These are phyloP conservation scores for Saitoella complicata DNA, from an alignment of 805 yeast species.

Conservation along the genomic window DNA sequence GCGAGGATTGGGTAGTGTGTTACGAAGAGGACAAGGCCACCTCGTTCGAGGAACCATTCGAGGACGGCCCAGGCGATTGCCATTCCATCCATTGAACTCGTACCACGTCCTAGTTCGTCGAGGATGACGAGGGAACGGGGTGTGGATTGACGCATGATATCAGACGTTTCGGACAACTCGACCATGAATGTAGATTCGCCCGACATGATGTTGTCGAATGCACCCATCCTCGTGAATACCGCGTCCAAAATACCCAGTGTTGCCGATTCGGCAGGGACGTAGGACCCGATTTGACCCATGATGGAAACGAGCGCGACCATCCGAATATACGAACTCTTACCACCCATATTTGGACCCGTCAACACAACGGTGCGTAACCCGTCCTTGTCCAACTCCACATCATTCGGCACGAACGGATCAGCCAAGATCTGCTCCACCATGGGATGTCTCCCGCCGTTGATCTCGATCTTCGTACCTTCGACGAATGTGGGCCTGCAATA, in stretches of 20 bases:
- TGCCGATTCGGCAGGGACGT: conserved; percentile 50
- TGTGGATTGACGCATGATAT: conserved; percentile 36
- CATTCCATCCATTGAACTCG: conserved; percentile 62
- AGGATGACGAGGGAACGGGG: conserved; percentile 42
- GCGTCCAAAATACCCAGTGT: conserved; percentile 51
- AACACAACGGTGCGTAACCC: conserved; percentile 42
- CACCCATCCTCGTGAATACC: conserved; percentile 50
- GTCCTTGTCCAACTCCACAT: conserved; percentile 32
- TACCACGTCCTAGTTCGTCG: conserved; percentile 69
- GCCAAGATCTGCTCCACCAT: conserved; percentile 36
- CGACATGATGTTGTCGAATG: conserved; percentile 54
- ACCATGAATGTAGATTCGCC: conserved; percentile 77
- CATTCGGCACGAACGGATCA: conserved; percentile 46
- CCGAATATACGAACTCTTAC: conserved; percentile 61
- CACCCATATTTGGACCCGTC: conserved; percentile 66
- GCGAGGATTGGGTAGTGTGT: conserved; percentile 69
- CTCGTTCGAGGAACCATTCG: conserved; percentile 33
- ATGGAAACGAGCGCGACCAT: conserved; percentile 55
- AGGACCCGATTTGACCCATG: conserved; percentile 66
- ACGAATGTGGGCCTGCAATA: conserved; percentile 38
- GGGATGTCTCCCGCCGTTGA: conserved; percentile 50
- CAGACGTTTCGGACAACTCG: conserved; percentile 51
- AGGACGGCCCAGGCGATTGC: conserved; percentile 65
- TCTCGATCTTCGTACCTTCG: conserved; percentile 29
- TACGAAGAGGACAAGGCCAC: conserved; percentile 55